Base-by-base conservation (phyloP, 305 asterid species). In the Solanum hybrid region DNA sequence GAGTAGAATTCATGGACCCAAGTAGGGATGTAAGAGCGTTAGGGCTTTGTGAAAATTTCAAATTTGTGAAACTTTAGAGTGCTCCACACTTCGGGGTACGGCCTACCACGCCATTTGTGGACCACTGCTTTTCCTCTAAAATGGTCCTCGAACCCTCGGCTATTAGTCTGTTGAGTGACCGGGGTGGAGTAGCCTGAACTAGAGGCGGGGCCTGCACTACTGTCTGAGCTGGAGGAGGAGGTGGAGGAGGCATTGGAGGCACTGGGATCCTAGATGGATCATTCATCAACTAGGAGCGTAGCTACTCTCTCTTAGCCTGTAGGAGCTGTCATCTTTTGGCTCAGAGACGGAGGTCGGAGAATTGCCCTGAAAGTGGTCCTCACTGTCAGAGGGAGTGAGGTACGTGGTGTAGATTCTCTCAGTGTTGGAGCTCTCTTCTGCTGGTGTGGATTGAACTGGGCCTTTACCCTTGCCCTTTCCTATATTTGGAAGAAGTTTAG, bases 121-220 rank as follows among this genome's bases (percentile, higher is more conserved):
- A 51, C 0, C 0, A 51, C n/a, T 1, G 0, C 0, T 51, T 51
- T 51, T 17, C 2, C 10, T 17, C n/a, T 16, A 16, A 16, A 51
- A 51, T 51, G 4, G 66, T 51, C 66, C 9, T 51, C n/a, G 9
- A 51, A 51, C 10, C 9, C 66, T 17, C 66, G 0, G 1, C n/a
- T 4, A 0, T 51, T 51, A 51, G 66, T 51, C 4, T 16, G 1
- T 51, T 51, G 4, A 51, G 66, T 51, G 9, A 16, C 10, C 1
- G 4, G n/a, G n/a, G n/a, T 51, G 66, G n/a, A 51, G 2, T 1
- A 14, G 20, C 64, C 8, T 46, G 22, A 46, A 46, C 22, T 51
- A 0, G 9, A 51, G n/a, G n/a, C 2, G 66, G n/a, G 66, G 1
- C n/a, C 66, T 51, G 8, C 66, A 51, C 8, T 51, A 16, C 0